Evolutionary conservation across 176 grass and related monocot species (phyloP).

Genomic region (Musa beccarii): DNA sequence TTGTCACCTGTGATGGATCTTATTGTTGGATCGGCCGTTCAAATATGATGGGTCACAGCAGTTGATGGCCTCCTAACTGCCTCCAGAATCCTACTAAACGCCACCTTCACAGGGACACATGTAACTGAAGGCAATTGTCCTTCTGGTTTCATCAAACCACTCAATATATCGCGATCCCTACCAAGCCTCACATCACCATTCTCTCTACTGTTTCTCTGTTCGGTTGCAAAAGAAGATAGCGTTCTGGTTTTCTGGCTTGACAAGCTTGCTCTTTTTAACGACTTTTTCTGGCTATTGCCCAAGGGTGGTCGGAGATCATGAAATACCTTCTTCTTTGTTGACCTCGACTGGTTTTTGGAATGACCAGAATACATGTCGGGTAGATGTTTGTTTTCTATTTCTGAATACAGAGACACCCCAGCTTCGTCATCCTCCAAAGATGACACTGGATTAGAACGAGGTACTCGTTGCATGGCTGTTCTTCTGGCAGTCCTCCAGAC

Average conservation of each 20-base stretch:
- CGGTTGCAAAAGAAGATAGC: constrained; percentile 48
- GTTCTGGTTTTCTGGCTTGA: constrained; percentile 66
- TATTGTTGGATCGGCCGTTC: constrained; percentile 50
- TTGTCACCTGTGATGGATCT: constrained; percentile 33
- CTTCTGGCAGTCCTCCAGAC: constrained; percentile 84
- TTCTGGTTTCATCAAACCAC: constrained; percentile 53
- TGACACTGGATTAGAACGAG: constrained; percentile 47
- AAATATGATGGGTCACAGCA: constrained; percentile 30
- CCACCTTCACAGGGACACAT: constrained; percentile 84
- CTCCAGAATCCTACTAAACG: constrained; percentile 94
- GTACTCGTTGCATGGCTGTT: constrained; percentile 88
- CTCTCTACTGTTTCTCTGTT: constrained; percentile 32
- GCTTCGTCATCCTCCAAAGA: constrained; percentile 47
- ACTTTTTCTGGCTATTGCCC: constrained; percentile 60
- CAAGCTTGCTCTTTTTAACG: constrained; percentile 46
- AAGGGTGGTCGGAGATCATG: constrained; percentile 20
- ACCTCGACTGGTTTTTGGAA: constrained; percentile 29
- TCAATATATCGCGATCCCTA: constrained; percentile 38
- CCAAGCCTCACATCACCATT: constrained; percentile 34
- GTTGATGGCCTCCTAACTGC: constrained; percentile 64
- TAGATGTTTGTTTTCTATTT: constrained; percentile 43
- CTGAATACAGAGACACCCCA: constrained; percentile 27
- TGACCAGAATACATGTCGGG: constrained; percentile 33
- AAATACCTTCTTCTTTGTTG: constrained; percentile 36
- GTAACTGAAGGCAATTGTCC: constrained; percentile 67